Evolutionary conservation across 2,329 filamentous ascomycete genomes (phyloP).

Genomic region (Xylaria sp.): DNA sequence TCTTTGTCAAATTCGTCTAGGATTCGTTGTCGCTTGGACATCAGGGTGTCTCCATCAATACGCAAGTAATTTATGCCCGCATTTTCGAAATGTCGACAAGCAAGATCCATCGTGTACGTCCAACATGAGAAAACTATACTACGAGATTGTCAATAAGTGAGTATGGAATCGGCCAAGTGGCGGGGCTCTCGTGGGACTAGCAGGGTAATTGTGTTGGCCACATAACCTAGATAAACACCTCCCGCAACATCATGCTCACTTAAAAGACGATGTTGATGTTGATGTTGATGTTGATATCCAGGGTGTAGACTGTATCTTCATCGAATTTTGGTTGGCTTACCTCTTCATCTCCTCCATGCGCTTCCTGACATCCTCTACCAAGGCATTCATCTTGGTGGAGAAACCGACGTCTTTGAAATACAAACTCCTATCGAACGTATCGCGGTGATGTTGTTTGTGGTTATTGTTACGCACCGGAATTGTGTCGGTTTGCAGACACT

Average conservation of each 20-base stretch:
- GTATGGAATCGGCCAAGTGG: too few species aligned
- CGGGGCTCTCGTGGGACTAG: too few species aligned
- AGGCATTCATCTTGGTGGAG: constrained; percentile 43
- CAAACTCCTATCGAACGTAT: constrained; percentile 20
- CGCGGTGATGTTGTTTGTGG: not conserved
- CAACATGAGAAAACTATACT: constrained; percentile 55
- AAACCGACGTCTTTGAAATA: constrained; percentile 39
- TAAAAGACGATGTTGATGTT: too few species aligned
- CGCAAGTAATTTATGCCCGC: constrained; percentile 42
- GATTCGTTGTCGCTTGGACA: constrained; percentile 44
- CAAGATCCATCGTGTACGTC: constrained; percentile 49
- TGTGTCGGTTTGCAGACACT: not conserved
- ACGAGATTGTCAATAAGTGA: not conserved
- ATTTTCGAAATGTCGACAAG: constrained; percentile 40
- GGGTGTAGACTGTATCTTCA: constrained; percentile 17
- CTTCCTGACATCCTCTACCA: constrained; percentile 41
- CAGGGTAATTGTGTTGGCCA: too few species aligned
- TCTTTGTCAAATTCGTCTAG: constrained; percentile 46
- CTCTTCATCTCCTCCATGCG: constrained; percentile 37
- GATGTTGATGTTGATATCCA: too few species aligned
- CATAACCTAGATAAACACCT: too few species aligned
- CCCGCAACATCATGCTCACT: too few species aligned
- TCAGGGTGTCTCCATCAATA: constrained; percentile 52
- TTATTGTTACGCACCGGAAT: not conserved
- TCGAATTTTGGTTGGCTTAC: constrained; percentile 22